These are phyloP conservation scores for Hymenoscyphus repandus DNA, from an alignment of 2,329 filamentous ascomycete genomes.

Conservation along the genomic window DNA sequence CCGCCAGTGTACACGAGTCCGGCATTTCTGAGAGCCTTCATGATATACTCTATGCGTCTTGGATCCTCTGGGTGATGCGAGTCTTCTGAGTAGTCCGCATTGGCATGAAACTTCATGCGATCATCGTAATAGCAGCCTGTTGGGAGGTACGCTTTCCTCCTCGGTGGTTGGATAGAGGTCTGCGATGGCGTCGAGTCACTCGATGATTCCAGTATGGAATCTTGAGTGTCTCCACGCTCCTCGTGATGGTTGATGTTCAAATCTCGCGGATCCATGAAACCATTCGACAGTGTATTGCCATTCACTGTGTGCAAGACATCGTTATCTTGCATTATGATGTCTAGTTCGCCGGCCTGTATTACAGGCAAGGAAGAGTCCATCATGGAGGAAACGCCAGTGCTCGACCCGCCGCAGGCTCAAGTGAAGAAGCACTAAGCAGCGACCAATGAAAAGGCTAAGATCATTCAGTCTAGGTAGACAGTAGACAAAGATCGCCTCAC, in stretches of 20 bases:
- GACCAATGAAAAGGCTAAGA: too few relatives aligned
- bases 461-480: too few relatives aligned
- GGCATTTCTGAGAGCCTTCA: conserved; percentile 76
- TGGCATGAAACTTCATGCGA: conserved; percentile 92
- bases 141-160: conserved; percentile 39
- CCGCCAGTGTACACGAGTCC: conserved; percentile 67
- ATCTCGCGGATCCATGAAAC: conserved; percentile 24
- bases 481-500: too few relatives aligned
- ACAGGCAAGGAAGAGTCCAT: not conserved
- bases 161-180: not conserved
- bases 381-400: not conserved
- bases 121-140: conserved; percentile 87
- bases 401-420: not conserved
- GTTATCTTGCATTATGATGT: conserved; percentile 19
- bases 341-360: conserved; percentile 16
- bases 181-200: conserved; percentile 11
- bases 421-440: too few relatives aligned
- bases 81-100: conserved; percentile 66
- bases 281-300: conserved; percentile 15
- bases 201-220: conserved; percentile 9
- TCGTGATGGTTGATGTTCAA: conserved; percentile 8
- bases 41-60: conserved; percentile 85
- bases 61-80: conserved; percentile 94
- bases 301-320: conserved; percentile 7
- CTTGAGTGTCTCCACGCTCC: conserved; percentile 10